Percentiles rank a stretch among this genome's conserved stretches.
These are phyloP conservation scores for Spiraea crenata DNA, from an alignment of 331 rosid species.

Conservation along the genomic window DNA sequence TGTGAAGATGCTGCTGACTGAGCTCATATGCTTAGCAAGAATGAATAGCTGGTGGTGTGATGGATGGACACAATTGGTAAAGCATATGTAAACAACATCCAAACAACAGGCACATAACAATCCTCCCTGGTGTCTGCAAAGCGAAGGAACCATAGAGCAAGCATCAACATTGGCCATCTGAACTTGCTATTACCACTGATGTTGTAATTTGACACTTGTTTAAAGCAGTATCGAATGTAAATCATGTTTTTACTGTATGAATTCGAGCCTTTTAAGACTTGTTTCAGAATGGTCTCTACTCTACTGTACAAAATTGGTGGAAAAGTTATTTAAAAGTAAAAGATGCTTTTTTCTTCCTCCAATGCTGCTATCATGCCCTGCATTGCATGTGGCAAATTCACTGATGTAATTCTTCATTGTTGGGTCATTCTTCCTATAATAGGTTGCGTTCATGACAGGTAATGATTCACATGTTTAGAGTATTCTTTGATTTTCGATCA, in stretches of 20 bases:
- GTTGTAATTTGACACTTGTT: constrained; percentile 1
- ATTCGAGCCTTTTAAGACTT: not conserved
- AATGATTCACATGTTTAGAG: not conserved
- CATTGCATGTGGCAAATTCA: constrained; percentile 3
- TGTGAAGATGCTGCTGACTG: not conserved
- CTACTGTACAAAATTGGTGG: not conserved
- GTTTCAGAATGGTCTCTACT: too few relatives aligned
- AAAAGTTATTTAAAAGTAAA: constrained; percentile 3
- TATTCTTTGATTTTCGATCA: not conserved
- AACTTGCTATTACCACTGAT: not conserved
- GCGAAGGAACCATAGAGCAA: not conserved
- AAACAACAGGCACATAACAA: not conserved
- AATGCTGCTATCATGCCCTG: not conserved
- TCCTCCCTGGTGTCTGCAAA: not conserved
- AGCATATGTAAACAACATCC: not conserved
- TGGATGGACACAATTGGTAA: not conserved
- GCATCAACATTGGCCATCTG: not conserved
- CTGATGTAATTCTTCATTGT: not conserved
- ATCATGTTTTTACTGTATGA: not conserved
- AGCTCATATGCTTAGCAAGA: not conserved
- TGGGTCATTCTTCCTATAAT: not conserved
- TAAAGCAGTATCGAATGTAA: not conserved
- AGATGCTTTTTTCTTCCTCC: not conserved
- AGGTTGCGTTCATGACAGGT: not conserved
- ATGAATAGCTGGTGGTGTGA: not conserved